Evolutionary conservation across 225 moss, liverwort and hornwort genomes (phyloP), one percentile per base, ranked within the genome.

Genomic region (Pleurozium schreberi): DNA sequence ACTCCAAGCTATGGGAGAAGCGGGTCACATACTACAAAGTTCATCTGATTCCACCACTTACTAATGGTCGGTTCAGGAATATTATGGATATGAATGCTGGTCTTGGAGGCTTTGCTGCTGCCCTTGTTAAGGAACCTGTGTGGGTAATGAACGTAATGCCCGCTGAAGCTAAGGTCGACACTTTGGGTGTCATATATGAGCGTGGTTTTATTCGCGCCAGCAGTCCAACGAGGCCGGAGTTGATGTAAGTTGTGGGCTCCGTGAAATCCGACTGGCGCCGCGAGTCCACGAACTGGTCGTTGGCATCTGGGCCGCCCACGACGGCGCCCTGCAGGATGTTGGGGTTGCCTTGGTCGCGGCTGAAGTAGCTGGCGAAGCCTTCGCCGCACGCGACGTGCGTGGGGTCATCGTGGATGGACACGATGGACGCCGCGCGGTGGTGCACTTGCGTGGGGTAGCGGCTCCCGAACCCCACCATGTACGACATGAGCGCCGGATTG

Each of bases 61-160:
- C 92, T 5, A 87, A 78, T 52, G 96, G 93, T 30, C 93, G 93
- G 28, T 98, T 91, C 81, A 91, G 98, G 58, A 98, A 98, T 66
- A 96, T 98, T 22, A 98, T 98, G 97, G 98, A 98, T 76, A 98
- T 98, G 98, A 98, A 98, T 83, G 96, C 97, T 14, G 96, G 96
- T 19, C 89, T 98, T 20, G 98, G 97, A 85, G 97, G 98, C 26
- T 98, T 98, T 66, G 98, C 96, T 69, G 97, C 97, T 50, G 95
- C 96, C 78, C 93, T 96, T 40, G 91, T 92, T 31, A 92, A 92
- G 13, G 95, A 97, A 14, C 91, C 89, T 33, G 95, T 94, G 25
- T 98, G 98, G 98, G 96, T 97, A 4, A 98, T 98, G 98, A 96
- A 97, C 85, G 91, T 91, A 19, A 96, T 97, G 88, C 95, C 96